A percentile compares a stretch with the other conserved stretches of the same genome.
Evolutionary conservation across 108 stramenopile species (phyloP).

Genomic region (Halocafeteria seosinensis): DNA sequence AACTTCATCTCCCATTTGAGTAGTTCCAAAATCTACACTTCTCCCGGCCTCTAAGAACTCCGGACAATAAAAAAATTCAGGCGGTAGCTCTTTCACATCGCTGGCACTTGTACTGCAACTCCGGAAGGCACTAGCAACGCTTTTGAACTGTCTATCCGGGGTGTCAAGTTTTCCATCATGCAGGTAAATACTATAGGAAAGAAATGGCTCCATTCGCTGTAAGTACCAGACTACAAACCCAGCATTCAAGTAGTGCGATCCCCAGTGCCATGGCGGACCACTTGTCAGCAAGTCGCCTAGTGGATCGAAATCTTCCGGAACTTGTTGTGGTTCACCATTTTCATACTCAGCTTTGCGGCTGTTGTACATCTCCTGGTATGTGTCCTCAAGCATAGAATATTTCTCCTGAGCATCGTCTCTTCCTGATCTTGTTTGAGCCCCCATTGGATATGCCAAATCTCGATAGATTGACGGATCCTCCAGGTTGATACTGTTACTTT

Average conservation of each 20-base stretch:
- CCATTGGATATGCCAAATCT: constrained; percentile 19
- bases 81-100: constrained; percentile 52
- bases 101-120: constrained; percentile 45
- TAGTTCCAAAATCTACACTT: constrained; percentile 59
- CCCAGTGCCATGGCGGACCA: constrained; percentile 85
- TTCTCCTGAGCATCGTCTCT: background rate
- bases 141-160: constrained; percentile 82
- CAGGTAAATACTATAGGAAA: constrained; percentile 64
- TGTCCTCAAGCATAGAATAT: background rate
- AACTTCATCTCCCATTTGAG: constrained; percentile 50
- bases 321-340: background rate
- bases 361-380: background rate
- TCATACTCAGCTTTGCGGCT: background rate
- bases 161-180: constrained; percentile 92
- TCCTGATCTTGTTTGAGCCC: constrained; percentile 10
- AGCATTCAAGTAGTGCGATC: constrained; percentile 84
- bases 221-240: constrained; percentile 88
- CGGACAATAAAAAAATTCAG: constrained; percentile 70
- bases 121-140: constrained; percentile 62
- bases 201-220: constrained; percentile 81
- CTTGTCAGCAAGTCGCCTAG: background rate
- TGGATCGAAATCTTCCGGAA: background rate
- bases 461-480: constrained; percentile 49
- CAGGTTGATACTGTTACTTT: constrained; percentile 63
- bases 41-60: constrained; percentile 69